Conservation (phyloP, 2,329 filamentous ascomycete genomes). For the Pseudogymnoascus sp. region DNA sequence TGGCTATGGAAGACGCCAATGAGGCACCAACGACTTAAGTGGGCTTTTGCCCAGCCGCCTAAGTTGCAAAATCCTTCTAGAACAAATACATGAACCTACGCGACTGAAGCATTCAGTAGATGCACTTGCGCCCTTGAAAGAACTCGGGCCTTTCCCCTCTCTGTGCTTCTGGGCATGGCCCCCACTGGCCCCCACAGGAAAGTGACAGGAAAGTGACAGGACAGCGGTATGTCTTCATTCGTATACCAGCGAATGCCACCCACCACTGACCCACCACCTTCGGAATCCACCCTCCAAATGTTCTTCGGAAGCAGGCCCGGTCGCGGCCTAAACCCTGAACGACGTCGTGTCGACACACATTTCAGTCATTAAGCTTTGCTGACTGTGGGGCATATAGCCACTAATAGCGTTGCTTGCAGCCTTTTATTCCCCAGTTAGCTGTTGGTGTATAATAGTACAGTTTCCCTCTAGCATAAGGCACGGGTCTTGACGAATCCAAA, state of each 20-base stretch:
- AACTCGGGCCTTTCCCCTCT: neutral
- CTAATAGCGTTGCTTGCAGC: neutral
- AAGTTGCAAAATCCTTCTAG: neutral
- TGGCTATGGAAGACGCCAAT: neutral
- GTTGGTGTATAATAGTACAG: neutral
- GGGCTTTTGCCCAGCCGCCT: neutral
- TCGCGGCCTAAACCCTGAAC: neutral
- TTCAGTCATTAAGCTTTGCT: neutral
- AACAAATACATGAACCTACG: neutral
- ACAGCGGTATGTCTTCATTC: neutral
- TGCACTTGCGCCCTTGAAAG: neutral
- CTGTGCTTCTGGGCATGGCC: no score
- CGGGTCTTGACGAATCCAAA: neutral
- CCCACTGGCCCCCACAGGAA: no score
- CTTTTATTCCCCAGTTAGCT: neutral
- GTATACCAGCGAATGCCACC: neutral
- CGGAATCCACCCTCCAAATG: neutral
- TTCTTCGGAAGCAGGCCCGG: neutral
- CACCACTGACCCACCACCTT: neutral
- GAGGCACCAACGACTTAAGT: neutral
- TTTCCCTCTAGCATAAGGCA: neutral
- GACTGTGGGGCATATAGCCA: neutral
- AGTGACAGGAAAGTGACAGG: neutral
- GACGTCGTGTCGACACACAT: neutral
- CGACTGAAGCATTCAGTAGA: neutral